These are phyloP conservation scores for Wickerhamomyces sp. DNA, from an alignment of 1,139 yeast species.

Conservation along the genomic window DNA sequence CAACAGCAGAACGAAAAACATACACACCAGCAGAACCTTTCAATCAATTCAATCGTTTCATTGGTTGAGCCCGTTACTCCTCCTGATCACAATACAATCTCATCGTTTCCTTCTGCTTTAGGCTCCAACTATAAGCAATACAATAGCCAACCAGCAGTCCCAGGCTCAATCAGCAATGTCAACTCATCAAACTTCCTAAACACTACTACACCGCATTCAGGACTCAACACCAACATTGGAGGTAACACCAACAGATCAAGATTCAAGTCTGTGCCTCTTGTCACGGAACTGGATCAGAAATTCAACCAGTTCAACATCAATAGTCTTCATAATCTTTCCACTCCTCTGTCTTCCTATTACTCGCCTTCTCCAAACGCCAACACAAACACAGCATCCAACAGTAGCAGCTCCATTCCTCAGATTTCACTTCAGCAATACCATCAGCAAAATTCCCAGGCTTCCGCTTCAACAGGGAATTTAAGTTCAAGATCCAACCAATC, in stretches of 20 bases:
- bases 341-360: conserved; percentile 2
- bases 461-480: not conserved
- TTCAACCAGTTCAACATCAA: conserved; percentile 22
- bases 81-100: conserved; percentile 14
- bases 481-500: not conserved
- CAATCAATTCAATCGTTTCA: conserved; percentile 23
- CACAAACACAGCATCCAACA: not conserved
- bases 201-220: conserved; percentile 15
- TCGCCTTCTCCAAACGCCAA: conserved; percentile 7
- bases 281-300: conserved; percentile 21
- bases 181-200: conserved; percentile 1
- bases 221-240: conserved; percentile 19
- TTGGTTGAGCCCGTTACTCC: conserved; percentile 25
- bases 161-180: conserved; percentile 1
- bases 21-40: conserved; percentile 20
- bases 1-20: conserved; percentile 13
- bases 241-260: conserved; percentile 25
- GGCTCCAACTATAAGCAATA: not conserved
- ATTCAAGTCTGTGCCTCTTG: conserved; percentile 22
- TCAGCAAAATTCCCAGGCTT: not conserved
- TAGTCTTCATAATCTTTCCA: conserved; percentile 19
- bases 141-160: not conserved
- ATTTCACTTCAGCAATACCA: conserved; percentile 18
- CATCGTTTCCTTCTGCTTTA: not conserved
- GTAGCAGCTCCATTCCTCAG: conserved; percentile 20